Evolutionary conservation across 73 alveolate species (phyloP).

Genomic region (Paramecium sonneborni): DNA sequence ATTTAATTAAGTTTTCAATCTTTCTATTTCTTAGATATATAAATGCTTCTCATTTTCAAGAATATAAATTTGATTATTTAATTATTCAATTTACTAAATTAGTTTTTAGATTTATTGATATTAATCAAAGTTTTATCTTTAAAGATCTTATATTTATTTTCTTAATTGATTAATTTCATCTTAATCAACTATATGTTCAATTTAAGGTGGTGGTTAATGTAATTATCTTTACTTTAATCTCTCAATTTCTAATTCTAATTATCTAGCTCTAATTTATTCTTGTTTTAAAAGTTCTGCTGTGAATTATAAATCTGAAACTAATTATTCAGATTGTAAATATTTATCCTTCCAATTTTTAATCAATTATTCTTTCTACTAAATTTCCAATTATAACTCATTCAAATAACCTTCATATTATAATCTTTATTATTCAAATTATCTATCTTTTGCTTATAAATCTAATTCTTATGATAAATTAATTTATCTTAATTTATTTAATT

Average conservation of each 20-base stretch:
- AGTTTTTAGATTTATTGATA: not conserved
- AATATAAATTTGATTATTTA: not conserved
- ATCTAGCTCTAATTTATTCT: not conserved
- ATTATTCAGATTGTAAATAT: constrained; percentile 15
- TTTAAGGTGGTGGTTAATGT: constrained; percentile 30
- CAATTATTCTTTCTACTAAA: not conserved
- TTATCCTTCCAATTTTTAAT: constrained; percentile 35
- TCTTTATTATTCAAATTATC: not conserved
- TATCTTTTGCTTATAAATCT: not conserved
- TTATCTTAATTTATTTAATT: not conserved
- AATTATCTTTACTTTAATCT: constrained; percentile 9
- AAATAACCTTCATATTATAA: not conserved
- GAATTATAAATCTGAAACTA: not conserved
- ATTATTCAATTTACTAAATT: not conserved
- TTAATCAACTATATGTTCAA: constrained; percentile 23
- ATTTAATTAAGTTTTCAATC: not conserved
- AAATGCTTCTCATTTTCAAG: not conserved
- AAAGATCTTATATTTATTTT: constrained; percentile 7
- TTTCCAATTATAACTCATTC: not conserved
- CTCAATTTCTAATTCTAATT: constrained; percentile 20
- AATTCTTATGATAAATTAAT: not conserved
- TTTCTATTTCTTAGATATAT: constrained; percentile 14
- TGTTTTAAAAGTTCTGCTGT: not conserved
- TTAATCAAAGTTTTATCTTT: not conserved
- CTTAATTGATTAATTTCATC: constrained; percentile 13